These are phyloP conservation scores for Pichia sp. DNA, from an alignment of 1,139 yeast species.

Conservation along the genomic window DNA sequence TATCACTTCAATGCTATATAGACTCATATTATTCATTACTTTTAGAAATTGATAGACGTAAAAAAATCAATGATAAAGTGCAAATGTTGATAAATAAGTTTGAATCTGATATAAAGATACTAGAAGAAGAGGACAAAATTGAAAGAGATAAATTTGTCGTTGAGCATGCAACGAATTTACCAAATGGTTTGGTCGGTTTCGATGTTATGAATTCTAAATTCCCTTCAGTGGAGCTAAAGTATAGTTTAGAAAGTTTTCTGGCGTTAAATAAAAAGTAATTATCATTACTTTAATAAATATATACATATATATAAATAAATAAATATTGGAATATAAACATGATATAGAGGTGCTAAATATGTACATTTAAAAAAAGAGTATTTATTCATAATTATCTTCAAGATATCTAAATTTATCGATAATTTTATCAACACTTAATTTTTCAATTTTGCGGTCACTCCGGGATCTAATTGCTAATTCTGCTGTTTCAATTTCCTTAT, in stretches of 20 bases:
- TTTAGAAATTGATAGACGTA: conserved; percentile 45
- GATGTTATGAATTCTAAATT: conserved; percentile 21
- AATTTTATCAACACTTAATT: conserved; percentile 42
- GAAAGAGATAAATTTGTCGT: conserved; percentile 37
- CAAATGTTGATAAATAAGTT: conserved; percentile 36
- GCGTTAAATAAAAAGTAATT: conserved; percentile 12
- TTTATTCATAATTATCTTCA: conserved; percentile 35
- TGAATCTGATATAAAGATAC: conserved; percentile 31
- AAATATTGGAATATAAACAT: background rate
- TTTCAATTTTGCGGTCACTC: conserved; percentile 44
- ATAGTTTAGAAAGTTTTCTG: conserved; percentile 25
- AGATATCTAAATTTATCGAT: conserved; percentile 42
- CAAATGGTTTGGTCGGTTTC: conserved; percentile 30
- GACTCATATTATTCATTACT: conserved; percentile 44
- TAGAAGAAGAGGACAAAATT: conserved; percentile 37
- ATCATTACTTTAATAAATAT: background rate
- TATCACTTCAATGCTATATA: conserved; percentile 31
- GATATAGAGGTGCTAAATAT: too few relatives aligned
- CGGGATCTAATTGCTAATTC: conserved; percentile 65
- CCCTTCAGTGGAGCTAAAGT: conserved; percentile 22
- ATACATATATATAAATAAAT: background rate
- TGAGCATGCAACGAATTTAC: conserved; percentile 46
- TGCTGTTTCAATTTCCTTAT: conserved; percentile 61
- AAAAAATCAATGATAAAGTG: conserved; percentile 35
- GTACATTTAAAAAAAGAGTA: background rate